Evolutionary conservation across 1,284 basidiomycete species (phyloP).

Genomic region (Golubevia pallescens): DNA sequence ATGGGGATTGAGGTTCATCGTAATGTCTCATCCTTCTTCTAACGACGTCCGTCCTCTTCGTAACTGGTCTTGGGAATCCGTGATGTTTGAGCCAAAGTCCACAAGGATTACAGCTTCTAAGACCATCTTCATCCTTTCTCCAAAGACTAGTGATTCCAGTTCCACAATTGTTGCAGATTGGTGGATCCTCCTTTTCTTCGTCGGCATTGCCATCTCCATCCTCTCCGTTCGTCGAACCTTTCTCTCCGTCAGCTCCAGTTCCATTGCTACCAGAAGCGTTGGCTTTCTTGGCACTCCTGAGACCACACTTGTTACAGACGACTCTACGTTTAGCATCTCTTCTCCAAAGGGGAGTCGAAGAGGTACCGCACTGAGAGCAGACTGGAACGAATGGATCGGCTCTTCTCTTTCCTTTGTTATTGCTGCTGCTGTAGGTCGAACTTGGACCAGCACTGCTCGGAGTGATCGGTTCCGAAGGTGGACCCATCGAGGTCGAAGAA

Average conservation of each 20-base stretch:
- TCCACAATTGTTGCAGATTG: slow-evolving; percentile 4
- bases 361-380: slow-evolving; percentile 59
- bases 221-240: neutral
- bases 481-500: neutral
- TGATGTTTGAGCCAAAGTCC: slow-evolving; percentile 41
- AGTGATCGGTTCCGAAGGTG: neutral
- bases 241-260: neutral
- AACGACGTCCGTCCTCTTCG: slow-evolving; percentile 57
- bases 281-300: slow-evolving; percentile 14
- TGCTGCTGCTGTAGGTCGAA: neutral
- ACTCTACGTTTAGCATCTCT: slow-evolving; percentile 50
- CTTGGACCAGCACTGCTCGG: neutral
- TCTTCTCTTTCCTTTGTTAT: neutral
- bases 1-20: slow-evolving; percentile 2
- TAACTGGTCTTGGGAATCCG: slow-evolving; percentile 41
- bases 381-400: slow-evolving; percentile 7
- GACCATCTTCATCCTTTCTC: slow-evolving; percentile 5
- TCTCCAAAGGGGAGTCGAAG: slow-evolving; percentile 56
- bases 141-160: slow-evolving; percentile 1
- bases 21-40: slow-evolving; percentile 54
- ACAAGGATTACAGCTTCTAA: slow-evolving; percentile 11
- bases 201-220: neutral
- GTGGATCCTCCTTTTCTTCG: neutral
- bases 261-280: neutral
- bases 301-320: slow-evolving; percentile 57